These are phyloP conservation scores for Pleurotus salmoneostramineus DNA, from an alignment of 768 basidiomycete species.

Conservation along the genomic window DNA sequence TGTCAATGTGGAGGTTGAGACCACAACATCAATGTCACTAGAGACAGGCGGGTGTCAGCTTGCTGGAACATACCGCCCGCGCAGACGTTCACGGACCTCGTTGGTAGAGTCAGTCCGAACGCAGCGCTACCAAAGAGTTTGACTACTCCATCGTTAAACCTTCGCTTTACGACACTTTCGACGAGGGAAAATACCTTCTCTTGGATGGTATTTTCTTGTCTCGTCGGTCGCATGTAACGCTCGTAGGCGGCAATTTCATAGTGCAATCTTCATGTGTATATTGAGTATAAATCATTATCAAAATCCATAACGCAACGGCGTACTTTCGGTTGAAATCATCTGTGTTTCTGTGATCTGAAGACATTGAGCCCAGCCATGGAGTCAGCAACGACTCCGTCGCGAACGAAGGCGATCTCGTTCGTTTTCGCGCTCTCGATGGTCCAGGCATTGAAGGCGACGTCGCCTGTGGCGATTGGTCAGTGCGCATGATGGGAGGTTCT, in stretches of 20 bases:
- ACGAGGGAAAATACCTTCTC: conserved; percentile 42
- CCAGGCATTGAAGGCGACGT: background rate
- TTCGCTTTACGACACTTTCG: conserved; percentile 35
- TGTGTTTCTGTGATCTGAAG: conserved; percentile 10
- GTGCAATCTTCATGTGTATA: conserved; percentile 43
- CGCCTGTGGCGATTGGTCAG: background rate
- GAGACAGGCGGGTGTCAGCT: conserved; percentile 8
- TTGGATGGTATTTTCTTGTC: conserved; percentile 45
- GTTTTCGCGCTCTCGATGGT: conserved; percentile 4
- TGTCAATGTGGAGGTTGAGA: conserved; percentile 24
- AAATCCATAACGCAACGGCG: background rate
- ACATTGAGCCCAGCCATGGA: conserved; percentile 16
- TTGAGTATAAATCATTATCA: background rate
- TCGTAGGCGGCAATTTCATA: conserved; percentile 59
- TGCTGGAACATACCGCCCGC: background rate
- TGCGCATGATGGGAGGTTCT: background rate
- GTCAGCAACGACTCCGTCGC: conserved; percentile 8
- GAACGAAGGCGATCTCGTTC: background rate
- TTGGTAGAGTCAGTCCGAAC: conserved; percentile 57
- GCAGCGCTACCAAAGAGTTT: conserved; percentile 59
- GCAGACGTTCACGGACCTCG: conserved; percentile 50
- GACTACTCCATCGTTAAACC: conserved; percentile 43
- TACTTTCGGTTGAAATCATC: conserved; percentile 25
- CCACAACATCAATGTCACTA: conserved; percentile 65
- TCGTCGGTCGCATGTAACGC: conserved; percentile 48